These are phyloP conservation scores for Debaryomyces udenii DNA, from an alignment of 1,139 yeast species.

Conservation along the genomic window DNA sequence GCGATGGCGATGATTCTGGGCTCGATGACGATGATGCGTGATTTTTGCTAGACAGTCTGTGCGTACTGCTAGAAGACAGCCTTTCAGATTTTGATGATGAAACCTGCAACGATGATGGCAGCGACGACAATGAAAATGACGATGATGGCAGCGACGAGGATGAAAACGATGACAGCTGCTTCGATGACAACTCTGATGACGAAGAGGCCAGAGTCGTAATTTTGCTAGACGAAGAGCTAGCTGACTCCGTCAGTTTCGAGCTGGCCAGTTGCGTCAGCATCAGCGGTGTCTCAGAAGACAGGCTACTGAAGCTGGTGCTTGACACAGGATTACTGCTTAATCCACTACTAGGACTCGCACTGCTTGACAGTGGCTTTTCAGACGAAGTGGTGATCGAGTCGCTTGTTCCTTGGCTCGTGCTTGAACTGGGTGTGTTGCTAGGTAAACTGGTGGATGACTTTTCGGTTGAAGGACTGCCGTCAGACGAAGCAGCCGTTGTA, in stretches of 20 bases:
- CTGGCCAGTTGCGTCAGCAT: neutral
- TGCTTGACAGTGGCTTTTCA: too few relatives aligned
- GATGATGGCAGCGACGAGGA: conserved; percentile 10
- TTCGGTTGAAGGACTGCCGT: too few relatives aligned
- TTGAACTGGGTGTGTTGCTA: too few relatives aligned
- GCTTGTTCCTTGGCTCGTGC: too few relatives aligned
- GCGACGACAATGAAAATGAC: conserved; percentile 11
- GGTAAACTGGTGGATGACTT: too few relatives aligned
- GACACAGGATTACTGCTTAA: neutral
- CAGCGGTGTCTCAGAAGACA: neutral
- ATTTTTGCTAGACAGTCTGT: too few relatives aligned
- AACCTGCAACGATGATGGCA: conserved; percentile 10
- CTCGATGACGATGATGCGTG: conserved; percentile 4
- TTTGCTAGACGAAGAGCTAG: too few relatives aligned
- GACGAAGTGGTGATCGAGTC: too few relatives aligned
- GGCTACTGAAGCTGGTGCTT: neutral
- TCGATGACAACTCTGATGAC: neutral
- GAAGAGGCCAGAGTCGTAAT: neutral
- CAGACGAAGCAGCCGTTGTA: too few relatives aligned
- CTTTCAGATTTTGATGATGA: conserved; percentile 10
- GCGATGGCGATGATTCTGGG: conserved; percentile 9
- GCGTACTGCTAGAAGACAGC: neutral
- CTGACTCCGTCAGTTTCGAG: too few relatives aligned
- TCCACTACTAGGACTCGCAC: neutral
- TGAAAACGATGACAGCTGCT: conserved; percentile 7